These are phyloP conservation scores for Tuctoria greenei DNA, from an alignment of 176 grass and related monocot genomes.

Conservation along the genomic window DNA sequence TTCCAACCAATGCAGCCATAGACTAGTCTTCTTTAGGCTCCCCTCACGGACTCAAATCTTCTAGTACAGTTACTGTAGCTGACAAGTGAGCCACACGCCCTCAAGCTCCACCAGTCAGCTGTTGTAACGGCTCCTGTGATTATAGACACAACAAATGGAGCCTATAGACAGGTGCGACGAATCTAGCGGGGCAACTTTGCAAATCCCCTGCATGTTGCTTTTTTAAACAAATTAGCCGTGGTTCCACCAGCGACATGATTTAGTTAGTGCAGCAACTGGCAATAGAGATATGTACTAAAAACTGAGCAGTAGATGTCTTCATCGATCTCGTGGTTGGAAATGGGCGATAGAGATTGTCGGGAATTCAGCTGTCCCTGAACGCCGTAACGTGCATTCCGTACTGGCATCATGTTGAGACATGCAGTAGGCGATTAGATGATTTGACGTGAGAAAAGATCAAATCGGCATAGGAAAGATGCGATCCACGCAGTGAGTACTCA, in stretches of 20 bases:
- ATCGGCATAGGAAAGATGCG: too few species aligned
- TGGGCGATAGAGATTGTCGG: neutral
- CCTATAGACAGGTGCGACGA: neutral
- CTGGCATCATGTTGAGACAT: neutral
- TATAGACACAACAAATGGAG: constrained; percentile 42
- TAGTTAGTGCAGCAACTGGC: neutral
- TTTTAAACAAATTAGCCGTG: neutral
- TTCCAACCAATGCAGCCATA: neutral
- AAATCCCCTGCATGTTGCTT: neutral
- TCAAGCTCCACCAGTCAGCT: too few species aligned
- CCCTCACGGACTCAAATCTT: too few species aligned
- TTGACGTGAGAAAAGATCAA: too few species aligned
- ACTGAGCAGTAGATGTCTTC: neutral
- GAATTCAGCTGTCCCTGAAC: neutral
- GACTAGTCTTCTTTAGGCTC: neutral
- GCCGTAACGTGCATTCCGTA: neutral
- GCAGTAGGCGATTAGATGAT: too few species aligned
- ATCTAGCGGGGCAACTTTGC: neutral
- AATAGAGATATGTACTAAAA: neutral
- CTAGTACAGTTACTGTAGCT: too few species aligned
- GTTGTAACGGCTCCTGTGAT: constrained; percentile 36
- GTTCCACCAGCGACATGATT: neutral
- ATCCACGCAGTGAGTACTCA: too few species aligned
- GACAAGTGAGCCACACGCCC: too few species aligned
- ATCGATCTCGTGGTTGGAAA: neutral